phyloP scores from a whole-genome alignment of 2,329 filamentous ascomycete species.

The Clarireedia homoeocarpa region DNA sequence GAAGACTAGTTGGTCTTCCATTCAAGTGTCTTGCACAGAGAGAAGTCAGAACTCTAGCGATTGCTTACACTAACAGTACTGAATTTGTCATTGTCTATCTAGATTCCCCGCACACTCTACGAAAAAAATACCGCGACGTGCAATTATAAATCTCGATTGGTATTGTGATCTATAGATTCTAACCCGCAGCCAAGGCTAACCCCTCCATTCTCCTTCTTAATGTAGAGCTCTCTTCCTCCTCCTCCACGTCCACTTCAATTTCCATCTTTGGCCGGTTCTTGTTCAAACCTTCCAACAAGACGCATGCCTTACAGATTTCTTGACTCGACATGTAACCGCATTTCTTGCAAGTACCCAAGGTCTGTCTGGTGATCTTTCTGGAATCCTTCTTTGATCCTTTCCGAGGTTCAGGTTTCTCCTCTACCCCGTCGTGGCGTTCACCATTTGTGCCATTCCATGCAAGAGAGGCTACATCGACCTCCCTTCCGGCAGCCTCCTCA shows the following conservation, averaged over 20 bases:
- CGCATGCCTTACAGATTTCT: conserved; percentile 87
- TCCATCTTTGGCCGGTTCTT: conserved; percentile 62
- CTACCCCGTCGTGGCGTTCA: conserved; percentile 21
- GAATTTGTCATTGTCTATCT: no score
- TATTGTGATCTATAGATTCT: conserved; percentile 7
- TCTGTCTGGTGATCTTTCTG: conserved; percentile 49
- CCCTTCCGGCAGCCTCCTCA: conserved; percentile 50
- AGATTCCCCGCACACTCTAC: background rate
- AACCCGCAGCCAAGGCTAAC: conserved; percentile 33
- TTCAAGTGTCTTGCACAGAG: no score
- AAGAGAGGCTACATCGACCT: conserved; percentile 54
- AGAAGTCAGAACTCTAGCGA: no score
- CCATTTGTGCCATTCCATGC: conserved; percentile 12
- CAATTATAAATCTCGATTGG: background rate
- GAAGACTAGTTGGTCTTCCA: no score
- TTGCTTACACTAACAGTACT: no score
- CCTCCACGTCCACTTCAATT: conserved; percentile 32
- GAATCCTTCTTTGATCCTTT: conserved; percentile 23
- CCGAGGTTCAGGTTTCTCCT: conserved; percentile 26
- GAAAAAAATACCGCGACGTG: background rate
- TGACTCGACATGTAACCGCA: conserved; percentile 97
- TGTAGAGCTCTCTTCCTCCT: conserved; percentile 43
- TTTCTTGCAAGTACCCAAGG: conserved; percentile 72
- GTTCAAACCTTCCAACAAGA: conserved; percentile 81
- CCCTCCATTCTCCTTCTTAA: conserved; percentile 42